A percentile compares a stretch with the other conserved stretches of the same genome.
These are phyloP conservation scores for Trichoderma guizhouense DNA, from an alignment of 2,329 filamentous ascomycete species.

Conservation along the genomic window DNA sequence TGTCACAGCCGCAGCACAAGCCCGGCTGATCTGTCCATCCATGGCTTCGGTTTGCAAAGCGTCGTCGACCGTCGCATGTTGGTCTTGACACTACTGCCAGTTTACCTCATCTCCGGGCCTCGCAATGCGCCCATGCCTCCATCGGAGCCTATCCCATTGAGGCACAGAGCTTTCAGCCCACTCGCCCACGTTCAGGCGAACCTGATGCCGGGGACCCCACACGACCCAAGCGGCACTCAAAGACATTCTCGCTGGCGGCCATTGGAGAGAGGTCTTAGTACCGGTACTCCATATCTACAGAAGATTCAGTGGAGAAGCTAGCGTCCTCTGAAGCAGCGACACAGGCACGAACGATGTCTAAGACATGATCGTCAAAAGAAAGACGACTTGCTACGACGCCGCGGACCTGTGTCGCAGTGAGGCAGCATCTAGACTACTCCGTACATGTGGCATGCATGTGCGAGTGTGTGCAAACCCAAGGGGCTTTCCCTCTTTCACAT, in stretches of 20 bases:
- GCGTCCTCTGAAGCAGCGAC: not conserved
- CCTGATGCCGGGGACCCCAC: slow-evolving; percentile 17
- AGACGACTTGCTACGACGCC: not conserved
- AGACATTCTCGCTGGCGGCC: slow-evolving; percentile 9
- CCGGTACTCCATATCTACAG: not conserved
- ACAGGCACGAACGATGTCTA: slow-evolving; percentile 7
- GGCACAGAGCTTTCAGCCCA: not conserved
- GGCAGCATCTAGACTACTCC: not conserved
- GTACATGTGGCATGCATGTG: not conserved
- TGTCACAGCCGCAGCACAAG: not conserved
- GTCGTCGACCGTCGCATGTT: not conserved
- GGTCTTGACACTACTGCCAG: not conserved
- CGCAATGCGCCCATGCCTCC: not conserved
- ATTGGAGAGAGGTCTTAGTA: slow-evolving; percentile 6
- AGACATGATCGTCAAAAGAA: not conserved
- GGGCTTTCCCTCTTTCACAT: not conserved
- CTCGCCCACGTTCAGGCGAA: not conserved
- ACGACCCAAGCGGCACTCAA: not conserved
- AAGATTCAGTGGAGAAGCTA: not conserved
- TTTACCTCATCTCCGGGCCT: not conserved
- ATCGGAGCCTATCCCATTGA: not conserved
- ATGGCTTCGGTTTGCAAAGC: not conserved
- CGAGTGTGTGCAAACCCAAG: not conserved
- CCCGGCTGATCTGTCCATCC: not conserved
- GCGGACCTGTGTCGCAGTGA: not conserved